Percentiles rank a stretch among this genome's conserved stretches.
Conservation (phyloP, 2,329 filamentous ascomycete genomes). For the Exutisphaerella laricina region DNA sequence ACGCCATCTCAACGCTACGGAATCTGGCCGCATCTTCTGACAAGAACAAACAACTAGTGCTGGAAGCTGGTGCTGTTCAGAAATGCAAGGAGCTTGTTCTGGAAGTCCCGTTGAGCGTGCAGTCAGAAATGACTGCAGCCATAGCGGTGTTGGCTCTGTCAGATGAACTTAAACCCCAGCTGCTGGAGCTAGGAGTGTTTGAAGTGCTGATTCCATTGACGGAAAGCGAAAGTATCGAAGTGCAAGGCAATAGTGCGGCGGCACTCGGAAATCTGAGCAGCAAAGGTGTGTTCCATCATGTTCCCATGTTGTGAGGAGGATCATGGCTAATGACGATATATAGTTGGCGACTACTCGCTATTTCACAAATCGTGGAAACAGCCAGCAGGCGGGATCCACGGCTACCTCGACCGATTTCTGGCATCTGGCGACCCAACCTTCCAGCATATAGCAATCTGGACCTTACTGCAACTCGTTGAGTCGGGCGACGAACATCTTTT, state of each 20-base stretch:
- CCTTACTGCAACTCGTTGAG: slow-evolving; percentile 87
- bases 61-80: slow-evolving; percentile 93
- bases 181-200: slow-evolving; percentile 88
- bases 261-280: slow-evolving; percentile 93
- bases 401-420: slow-evolving; percentile 88
- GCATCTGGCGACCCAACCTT: slow-evolving; percentile 94
- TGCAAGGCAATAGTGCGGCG: slow-evolving; percentile 96
- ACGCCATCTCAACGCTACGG: slow-evolving; percentile 92
- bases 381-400: slow-evolving; percentile 89
- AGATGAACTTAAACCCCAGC: slow-evolving; percentile 87
- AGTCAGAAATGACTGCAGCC: slow-evolving; percentile 99
- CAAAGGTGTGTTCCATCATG: slow-evolving; percentile 62
- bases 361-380: slow-evolving; percentile 93
- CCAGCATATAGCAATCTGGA: slow-evolving; percentile 99
- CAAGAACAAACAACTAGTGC: slow-evolving; percentile 93
- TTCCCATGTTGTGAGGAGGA: too few species aligned
- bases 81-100: slow-evolving; percentile 98
- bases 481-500: slow-evolving; percentile 90
- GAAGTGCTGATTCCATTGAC: slow-evolving; percentile 94
- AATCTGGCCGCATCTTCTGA: slow-evolving; percentile 96
- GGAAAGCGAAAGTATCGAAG: slow-evolving; percentile 91
- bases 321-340: slow-evolving; percentile 31
- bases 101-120: slow-evolving; percentile 86
- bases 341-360: slow-evolving; percentile 93
- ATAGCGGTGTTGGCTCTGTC: slow-evolving; percentile 94